Evolutionary conservation across 106 monocot species (phyloP), one percentile per base, ranked within the genome.

Genomic region (Apostasia shenzhenica): DNA sequence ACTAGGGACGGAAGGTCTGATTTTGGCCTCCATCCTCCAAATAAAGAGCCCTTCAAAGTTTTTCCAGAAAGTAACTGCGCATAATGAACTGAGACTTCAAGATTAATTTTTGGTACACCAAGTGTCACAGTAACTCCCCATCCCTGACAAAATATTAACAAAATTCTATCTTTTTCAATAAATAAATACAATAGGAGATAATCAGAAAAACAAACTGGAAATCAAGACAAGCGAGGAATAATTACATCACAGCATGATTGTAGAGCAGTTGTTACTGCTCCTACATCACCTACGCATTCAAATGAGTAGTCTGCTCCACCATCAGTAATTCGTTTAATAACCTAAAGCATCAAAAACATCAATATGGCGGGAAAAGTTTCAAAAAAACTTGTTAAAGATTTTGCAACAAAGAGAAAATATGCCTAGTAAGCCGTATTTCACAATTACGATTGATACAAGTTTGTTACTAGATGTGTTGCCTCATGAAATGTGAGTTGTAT

Each of bases 11-110:
- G 94, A 49, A 95, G 86, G 6, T 95, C 94, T 71, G 94, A 83
- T 76, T 95, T 95, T 41, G 94, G 94, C 71, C 73, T 95, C 94
- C 94, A 95, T 73, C 94, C 94, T 75, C 94, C 94, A 82, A 91
- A 95, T 48, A 95, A 67, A 80, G 91, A 86, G 59, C 94, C 94
- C 74, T 91, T 95, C 58, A 95, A 67, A 45, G 94, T 95, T 84
- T 81, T 91, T 78, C 94, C 94, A 56, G 83, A 85, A 40, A 95
- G 87, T 66, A 95, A 73, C 60, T 79, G 71, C 12, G 68, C 86
- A 76, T 91, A 95, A 78, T 94, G 91, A 79, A 85, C 59, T 70
- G 85, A 76, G 1, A 94, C 75, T 58, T 81, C 83, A 14, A 88
- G 87, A 12, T 85, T 91, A 48, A 44, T 47, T 84, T 95, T 91